These are phyloP conservation scores for Pleurotus sapidus DNA, from an alignment of 768 basidiomycete species.

Conservation along the genomic window DNA sequence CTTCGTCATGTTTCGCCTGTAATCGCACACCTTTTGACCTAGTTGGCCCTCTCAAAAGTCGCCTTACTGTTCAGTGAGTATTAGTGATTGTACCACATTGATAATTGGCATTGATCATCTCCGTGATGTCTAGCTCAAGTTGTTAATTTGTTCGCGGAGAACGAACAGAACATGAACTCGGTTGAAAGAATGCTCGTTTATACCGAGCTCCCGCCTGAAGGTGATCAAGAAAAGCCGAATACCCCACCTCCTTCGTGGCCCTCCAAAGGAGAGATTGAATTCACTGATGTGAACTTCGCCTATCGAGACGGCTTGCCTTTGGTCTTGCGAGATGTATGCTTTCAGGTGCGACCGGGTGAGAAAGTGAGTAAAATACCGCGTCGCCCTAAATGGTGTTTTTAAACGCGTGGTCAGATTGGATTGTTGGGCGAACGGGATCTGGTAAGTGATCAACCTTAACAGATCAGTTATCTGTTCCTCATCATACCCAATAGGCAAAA, in stretches of 20 bases:
- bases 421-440: slow-evolving; percentile 39
- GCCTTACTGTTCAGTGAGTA: too few relatives aligned
- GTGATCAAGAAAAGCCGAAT: slow-evolving; percentile 30
- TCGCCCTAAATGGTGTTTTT: too few relatives aligned
- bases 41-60: too few relatives aligned
- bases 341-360: slow-evolving; percentile 55
- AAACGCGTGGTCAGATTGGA: slow-evolving; percentile 27
- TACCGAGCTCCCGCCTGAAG: slow-evolving; percentile 56
- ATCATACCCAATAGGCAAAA: slow-evolving; percentile 36
- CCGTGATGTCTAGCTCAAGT: slow-evolving; percentile 40
- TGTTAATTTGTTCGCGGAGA: slow-evolving; percentile 51
- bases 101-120: not conserved
- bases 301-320: slow-evolving; percentile 64
- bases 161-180: slow-evolving; percentile 63
- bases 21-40: not conserved
- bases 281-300: slow-evolving; percentile 47
- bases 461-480: too few relatives aligned
- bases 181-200: slow-evolving; percentile 72
- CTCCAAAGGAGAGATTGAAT: slow-evolving; percentile 47
- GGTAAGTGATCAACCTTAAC: too few relatives aligned
- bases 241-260: slow-evolving; percentile 52
- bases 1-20: not conserved
- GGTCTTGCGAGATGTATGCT: slow-evolving; percentile 61
- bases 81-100: too few relatives aligned
- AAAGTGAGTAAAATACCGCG: slow-evolving; percentile 38